Conservation (phyloP, 2,329 filamentous ascomycete species). For the Sordariomycetes sp. region DNA sequence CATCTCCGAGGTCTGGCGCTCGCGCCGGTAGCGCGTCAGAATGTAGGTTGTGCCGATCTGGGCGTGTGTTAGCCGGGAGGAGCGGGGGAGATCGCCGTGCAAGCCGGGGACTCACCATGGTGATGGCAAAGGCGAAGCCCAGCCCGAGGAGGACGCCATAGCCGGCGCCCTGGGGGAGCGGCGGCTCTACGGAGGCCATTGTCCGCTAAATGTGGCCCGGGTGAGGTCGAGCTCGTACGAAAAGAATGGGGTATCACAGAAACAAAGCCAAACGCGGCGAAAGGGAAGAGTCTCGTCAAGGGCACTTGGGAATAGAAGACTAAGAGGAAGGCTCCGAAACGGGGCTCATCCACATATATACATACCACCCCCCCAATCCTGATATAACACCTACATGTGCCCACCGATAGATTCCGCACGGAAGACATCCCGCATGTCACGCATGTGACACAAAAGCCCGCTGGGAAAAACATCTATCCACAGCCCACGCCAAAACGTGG, state of each 20-base stretch:
- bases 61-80: not conserved
- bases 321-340: no score
- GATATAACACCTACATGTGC: no score
- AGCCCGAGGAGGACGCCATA: slow-evolving; percentile 1
- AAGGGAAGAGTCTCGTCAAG: not conserved
- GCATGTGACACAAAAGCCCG: not conserved
- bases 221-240: not conserved
- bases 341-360: no score
- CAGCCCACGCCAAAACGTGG: not conserved
- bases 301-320: not conserved
- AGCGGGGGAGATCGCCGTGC: not conserved
- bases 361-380: no score
- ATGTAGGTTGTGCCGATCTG: slow-evolving; percentile 59
- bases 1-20: slow-evolving; percentile 84
- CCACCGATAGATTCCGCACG: no score
- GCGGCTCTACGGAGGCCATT: not conserved
- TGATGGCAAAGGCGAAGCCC: slow-evolving; percentile 2
- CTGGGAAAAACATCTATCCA: not conserved
- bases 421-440: not conserved
- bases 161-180: not conserved
- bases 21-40: slow-evolving; percentile 48
- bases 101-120: slow-evolving; percentile 1
- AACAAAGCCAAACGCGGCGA: not conserved
- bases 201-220: not conserved
- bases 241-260: not conserved